Evolutionary conservation across 78 protist genomes (phyloP).

Genomic region (Bigelowiella natans): DNA sequence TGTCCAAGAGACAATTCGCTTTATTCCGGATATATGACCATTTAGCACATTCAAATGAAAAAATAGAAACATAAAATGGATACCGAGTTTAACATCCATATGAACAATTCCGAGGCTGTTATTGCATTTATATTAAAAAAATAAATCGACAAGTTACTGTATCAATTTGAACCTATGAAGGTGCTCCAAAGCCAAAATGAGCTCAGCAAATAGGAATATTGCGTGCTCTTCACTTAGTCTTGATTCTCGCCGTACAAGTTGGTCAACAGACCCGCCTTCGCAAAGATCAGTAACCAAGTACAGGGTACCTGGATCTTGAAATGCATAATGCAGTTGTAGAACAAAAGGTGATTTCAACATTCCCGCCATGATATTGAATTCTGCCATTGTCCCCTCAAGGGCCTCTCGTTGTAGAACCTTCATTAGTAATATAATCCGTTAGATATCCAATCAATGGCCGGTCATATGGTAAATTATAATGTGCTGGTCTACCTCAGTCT

Average conservation of each 20-base stretch:
- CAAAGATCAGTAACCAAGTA: background rate
- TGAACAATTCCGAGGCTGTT: background rate
- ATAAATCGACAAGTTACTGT: no score
- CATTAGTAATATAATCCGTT: no score
- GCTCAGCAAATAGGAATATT: background rate
- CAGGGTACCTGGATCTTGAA: background rate
- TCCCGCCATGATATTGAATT: background rate
- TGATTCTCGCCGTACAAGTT: background rate
- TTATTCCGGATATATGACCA: no score
- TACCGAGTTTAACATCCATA: background rate
- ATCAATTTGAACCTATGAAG: background rate
- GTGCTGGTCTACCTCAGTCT: no score
- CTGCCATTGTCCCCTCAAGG: background rate
- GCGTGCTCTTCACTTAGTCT: background rate
- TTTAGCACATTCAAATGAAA: no score
- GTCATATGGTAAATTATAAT: no score
- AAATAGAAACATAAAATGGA: no score
- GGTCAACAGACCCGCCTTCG: background rate
- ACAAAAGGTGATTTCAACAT: background rate
- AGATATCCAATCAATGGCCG: no score
- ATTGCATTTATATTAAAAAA: no score
- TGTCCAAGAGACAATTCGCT: background rate
- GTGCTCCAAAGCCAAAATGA: background rate
- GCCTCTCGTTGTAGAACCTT: background rate
- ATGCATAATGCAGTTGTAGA: background rate